These are phyloP conservation scores for Fusarium sp. DNA, from an alignment of 2,329 filamentous ascomycete genomes.

Conservation along the genomic window DNA sequence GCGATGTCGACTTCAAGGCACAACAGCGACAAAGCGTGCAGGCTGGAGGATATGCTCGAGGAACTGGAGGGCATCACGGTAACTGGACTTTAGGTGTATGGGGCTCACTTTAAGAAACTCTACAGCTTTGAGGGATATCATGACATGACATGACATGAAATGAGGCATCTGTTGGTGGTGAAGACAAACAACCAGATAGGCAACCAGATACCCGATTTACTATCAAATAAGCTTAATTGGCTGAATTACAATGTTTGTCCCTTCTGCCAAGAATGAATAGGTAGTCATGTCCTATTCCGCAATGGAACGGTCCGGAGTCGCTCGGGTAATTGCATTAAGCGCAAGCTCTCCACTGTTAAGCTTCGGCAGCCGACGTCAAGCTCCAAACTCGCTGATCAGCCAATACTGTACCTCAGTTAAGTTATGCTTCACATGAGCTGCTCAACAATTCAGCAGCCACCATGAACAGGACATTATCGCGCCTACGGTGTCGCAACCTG, in stretches of 20 bases:
- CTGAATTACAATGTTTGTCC: neutral
- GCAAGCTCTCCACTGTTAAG: constrained; percentile 33
- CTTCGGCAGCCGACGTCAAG: constrained; percentile 30
- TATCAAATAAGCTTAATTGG: neutral
- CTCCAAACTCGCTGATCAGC: constrained; percentile 23
- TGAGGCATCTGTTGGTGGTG: neutral
- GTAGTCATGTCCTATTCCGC: constrained; percentile 19
- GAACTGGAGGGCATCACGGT: constrained; percentile 53
- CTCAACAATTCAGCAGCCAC: constrained; percentile 36
- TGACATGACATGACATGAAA: constrained; percentile 14
- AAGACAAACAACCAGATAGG: neutral
- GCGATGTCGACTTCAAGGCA: constrained; percentile 68
- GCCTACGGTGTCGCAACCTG: constrained; percentile 42
- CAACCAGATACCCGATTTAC: constrained; percentile 27
- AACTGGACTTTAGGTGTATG: constrained; percentile 73
- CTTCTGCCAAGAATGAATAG: neutral
- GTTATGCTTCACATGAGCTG: constrained; percentile 36
- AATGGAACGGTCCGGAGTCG: constrained; percentile 18
- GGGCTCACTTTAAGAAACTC: constrained; percentile 59
- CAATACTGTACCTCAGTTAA: constrained; percentile 8
- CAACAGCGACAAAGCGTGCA: constrained; percentile 74
- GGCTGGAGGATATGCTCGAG: constrained; percentile 59
- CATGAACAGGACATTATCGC: constrained; percentile 48
- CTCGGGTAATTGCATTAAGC: constrained; percentile 50
- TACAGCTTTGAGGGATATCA: neutral